Evolutionary conservation across 2,329 filamentous ascomycete genomes (phyloP).

Genomic region (Didymella arachidicola): DNA sequence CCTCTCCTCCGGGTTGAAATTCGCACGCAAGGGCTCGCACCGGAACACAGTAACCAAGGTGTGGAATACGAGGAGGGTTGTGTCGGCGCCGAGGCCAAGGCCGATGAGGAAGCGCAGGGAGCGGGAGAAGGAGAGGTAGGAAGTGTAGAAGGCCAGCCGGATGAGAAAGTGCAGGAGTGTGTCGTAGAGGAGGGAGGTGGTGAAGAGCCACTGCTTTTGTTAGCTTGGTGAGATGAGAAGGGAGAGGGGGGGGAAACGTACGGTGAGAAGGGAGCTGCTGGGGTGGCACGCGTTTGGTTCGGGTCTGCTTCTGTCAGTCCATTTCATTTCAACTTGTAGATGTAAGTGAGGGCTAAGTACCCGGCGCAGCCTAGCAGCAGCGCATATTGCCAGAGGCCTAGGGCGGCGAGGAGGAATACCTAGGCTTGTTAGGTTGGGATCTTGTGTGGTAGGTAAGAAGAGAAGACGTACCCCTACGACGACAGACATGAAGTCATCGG

Average conservation of each 20-base stretch:
- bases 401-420: constrained; percentile 2
- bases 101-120: constrained; percentile 9
- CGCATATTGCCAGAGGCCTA: constrained; percentile 7
- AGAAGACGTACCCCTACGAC: constrained; percentile 3
- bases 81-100: constrained; percentile 6
- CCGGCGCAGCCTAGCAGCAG: constrained; percentile 4
- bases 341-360: no score
- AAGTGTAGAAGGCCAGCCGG: constrained; percentile 9
- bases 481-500: constrained; percentile 18
- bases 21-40: constrained; percentile 11
- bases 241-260: background rate
- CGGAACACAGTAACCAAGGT: constrained; percentile 11
- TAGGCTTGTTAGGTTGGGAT: background rate
- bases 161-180: constrained; percentile 12
- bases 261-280: background rate
- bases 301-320: background rate
- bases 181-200: constrained; percentile 8
- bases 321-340: no score
- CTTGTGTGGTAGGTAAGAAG: background rate
- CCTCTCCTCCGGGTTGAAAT: constrained; percentile 1
- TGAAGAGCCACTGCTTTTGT: constrained; percentile 11
- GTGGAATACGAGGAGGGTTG: constrained; percentile 10
- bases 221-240: background rate
- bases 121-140: constrained; percentile 12
- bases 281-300: constrained; percentile 11